phyloP scores from a whole-genome alignment of 352 stramenopile genomes.

The Phytophthora colocasiae region DNA sequence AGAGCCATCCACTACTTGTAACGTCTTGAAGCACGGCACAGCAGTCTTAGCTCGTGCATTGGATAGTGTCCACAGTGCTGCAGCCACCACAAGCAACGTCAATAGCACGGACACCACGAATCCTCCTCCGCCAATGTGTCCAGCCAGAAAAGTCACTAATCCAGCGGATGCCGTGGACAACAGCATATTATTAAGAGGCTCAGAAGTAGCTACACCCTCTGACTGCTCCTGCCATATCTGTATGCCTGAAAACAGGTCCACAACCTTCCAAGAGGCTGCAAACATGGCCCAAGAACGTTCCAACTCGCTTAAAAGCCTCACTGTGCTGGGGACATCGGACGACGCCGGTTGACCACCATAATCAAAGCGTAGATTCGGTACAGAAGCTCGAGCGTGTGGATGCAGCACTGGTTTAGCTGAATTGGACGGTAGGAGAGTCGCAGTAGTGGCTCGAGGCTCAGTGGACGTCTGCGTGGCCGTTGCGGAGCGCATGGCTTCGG shows the following conservation, averaged over 20 bases:
- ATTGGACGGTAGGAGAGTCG: slow-evolving; percentile 8
- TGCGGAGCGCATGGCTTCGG: slow-evolving; percentile 20
- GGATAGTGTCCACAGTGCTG: slow-evolving; percentile 66
- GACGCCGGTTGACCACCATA: slow-evolving; percentile 15
- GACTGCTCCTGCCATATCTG: slow-evolving; percentile 74
- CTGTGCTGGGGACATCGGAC: slow-evolving; percentile 52
- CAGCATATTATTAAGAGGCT: slow-evolving; percentile 70
- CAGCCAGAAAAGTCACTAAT: slow-evolving; percentile 69
- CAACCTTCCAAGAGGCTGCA: slow-evolving; percentile 64
- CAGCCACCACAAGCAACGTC: slow-evolving; percentile 48
- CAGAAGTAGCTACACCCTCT: slow-evolving; percentile 10
- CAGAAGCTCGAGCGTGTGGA: slow-evolving; percentile 7
- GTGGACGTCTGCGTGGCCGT: slow-evolving; percentile 11
- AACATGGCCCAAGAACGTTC: slow-evolving; percentile 82
- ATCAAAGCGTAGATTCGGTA: slow-evolving; percentile 10
- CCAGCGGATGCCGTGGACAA: slow-evolving; percentile 60
- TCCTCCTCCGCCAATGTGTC: slow-evolving; percentile 68
- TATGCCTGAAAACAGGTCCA: slow-evolving; percentile 72
- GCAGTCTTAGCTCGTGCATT: slow-evolving; percentile 42
- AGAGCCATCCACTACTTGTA: slow-evolving; percentile 67
- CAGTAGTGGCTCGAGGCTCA: slow-evolving; percentile 1
- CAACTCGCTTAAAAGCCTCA: slow-evolving; percentile 78
- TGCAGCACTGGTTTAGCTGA: slow-evolving; percentile 19
- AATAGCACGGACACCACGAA: slow-evolving; percentile 59
- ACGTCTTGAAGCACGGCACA: slow-evolving; percentile 74